These are phyloP conservation scores for Lotmaria passim DNA, from an alignment of 208 protist genomes.

Conservation along the genomic window DNA sequence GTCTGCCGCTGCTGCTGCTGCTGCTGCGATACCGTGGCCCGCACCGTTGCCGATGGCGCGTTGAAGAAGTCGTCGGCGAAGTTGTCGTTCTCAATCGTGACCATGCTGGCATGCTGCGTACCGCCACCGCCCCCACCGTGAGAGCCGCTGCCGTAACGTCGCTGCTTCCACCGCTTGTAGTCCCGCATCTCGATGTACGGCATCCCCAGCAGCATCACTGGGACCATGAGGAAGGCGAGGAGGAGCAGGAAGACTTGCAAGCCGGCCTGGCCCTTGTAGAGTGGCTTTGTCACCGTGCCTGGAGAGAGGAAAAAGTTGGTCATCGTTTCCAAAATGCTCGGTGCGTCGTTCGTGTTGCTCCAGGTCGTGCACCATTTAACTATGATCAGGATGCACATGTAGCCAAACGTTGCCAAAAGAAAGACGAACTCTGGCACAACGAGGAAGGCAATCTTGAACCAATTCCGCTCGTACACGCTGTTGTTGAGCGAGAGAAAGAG, in stretches of 20 bases:
- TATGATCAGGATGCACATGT: conserved; percentile 97
- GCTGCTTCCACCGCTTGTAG: conserved; percentile 47
- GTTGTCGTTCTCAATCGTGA: conserved; percentile 24
- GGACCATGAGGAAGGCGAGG: conserved; percentile 74
- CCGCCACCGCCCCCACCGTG: neutral
- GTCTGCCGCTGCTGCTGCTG: neutral
- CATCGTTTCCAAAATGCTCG: conserved; percentile 91
- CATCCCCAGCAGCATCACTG: conserved; percentile 86
- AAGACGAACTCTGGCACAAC: conserved; percentile 98
- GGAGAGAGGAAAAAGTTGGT: conserved; percentile 94
- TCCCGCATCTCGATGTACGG: conserved; percentile 73
- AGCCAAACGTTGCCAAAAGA: conserved; percentile 94
- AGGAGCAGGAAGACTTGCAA: conserved; percentile 88
- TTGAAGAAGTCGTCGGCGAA: conserved; percentile 26
- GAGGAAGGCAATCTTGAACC: conserved; percentile 84
- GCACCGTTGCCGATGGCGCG: conserved; percentile 19
- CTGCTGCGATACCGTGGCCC: too few species aligned
- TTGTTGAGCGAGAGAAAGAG: conserved; percentile 93
- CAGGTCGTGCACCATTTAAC: conserved; percentile 96
- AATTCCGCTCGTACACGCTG: conserved; percentile 89
- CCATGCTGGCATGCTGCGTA: conserved; percentile 9
- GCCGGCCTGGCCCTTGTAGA: conserved; percentile 79
- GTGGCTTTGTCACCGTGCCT: conserved; percentile 68
- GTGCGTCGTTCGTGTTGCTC: conserved; percentile 84
- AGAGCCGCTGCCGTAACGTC: neutral